These are phyloP conservation scores for Annulohypoxylon maeteangense DNA, from an alignment of 495 filamentous ascomycete genomes.

Conservation along the genomic window DNA sequence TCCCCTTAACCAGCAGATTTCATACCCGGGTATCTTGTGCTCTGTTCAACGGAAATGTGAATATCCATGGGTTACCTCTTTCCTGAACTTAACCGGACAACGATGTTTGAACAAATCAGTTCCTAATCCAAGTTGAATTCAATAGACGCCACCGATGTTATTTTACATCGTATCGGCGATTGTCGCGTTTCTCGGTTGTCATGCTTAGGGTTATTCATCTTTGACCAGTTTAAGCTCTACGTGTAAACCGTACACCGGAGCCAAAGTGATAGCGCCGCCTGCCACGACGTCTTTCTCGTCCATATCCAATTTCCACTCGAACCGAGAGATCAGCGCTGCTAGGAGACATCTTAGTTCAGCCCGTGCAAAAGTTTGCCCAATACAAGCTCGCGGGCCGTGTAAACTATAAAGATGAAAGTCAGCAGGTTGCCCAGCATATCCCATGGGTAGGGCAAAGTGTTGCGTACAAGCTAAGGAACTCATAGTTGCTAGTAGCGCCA, in stretches of 20 bases:
- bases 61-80: too few species aligned
- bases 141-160: background rate
- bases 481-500: slow-evolving; percentile 41
- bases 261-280: slow-evolving; percentile 33
- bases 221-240: slow-evolving; percentile 28
- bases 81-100: too few species aligned
- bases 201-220: background rate
- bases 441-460: background rate
- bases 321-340: slow-evolving; percentile 29
- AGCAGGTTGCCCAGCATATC: background rate
- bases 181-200: background rate
- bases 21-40: too few species aligned
- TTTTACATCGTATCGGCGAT: background rate
- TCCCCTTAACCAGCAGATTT: too few species aligned
- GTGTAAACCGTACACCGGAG: slow-evolving; percentile 29
- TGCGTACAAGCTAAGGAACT: slow-evolving; percentile 75
- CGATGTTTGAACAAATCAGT: background rate
- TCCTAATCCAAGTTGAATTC: background rate
- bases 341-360: slow-evolving; percentile 41
- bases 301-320: slow-evolving; percentile 39
- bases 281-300: slow-evolving; percentile 39
- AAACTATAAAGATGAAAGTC: slow-evolving; percentile 45
- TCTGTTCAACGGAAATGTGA: too few species aligned
- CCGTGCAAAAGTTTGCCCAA: slow-evolving; percentile 81
- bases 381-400: slow-evolving; percentile 81